Evolutionary conservation across 192 early-diverging fungal genomes (phyloP).

Genomic region (Coemansia sp.): DNA sequence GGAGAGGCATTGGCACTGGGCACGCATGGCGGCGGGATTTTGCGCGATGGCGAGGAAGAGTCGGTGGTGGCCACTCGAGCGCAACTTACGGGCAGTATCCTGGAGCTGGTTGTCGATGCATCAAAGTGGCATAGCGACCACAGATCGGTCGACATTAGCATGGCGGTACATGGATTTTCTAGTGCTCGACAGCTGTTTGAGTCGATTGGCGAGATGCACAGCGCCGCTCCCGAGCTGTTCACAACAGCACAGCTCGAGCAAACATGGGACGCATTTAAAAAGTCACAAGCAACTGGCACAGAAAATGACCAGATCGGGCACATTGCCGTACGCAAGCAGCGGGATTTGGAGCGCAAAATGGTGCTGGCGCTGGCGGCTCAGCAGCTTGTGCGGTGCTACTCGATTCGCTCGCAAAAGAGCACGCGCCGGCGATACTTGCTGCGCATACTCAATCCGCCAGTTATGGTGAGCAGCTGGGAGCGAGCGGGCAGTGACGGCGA

Average conservation of each 20-base stretch:
- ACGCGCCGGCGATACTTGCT: constrained; percentile 28
- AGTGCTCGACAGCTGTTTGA: constrained; percentile 15
- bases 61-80: constrained; percentile 34
- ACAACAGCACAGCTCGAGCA: constrained; percentile 7
- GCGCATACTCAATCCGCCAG: constrained; percentile 43
- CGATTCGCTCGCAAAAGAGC: constrained; percentile 26
- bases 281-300: neutral
- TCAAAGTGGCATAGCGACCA: constrained; percentile 29
- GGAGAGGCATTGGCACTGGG: constrained; percentile 30
- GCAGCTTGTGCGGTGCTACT: constrained; percentile 42
- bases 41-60: constrained; percentile 49
- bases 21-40: constrained; percentile 46
- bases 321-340: neutral
- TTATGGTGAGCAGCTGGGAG: neutral
- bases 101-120: constrained; percentile 48
- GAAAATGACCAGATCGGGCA: neutral
- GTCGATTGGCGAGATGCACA: constrained; percentile 18
- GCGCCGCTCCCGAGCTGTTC: constrained; percentile 45
- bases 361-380: constrained; percentile 5
- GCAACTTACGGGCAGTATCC: constrained; percentile 24
- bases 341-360: constrained; percentile 1
- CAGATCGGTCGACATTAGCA: constrained; percentile 12
- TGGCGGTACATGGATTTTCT: constrained; percentile 13
- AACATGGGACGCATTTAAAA: neutral
- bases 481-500: neutral